Conservation (phyloP, 306 rosid genomes). For the Myrica gale region DNA sequence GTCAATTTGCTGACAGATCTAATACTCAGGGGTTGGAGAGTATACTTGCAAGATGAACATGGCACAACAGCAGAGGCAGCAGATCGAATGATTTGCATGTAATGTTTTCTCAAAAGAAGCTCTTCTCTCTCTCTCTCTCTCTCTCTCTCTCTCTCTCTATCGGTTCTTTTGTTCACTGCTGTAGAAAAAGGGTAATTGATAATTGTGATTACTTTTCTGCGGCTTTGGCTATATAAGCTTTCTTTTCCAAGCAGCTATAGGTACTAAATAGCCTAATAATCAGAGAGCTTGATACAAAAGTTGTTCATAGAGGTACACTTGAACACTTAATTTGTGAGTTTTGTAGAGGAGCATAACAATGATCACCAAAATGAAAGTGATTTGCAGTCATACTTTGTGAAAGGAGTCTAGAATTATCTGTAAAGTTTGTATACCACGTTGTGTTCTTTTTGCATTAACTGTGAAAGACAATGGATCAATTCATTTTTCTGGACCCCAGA, state of each 20-base stretch:
- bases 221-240: not conserved
- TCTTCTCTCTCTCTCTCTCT: not conserved
- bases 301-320: not conserved
- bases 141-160: not conserved
- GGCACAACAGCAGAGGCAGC: constrained; percentile 75
- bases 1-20: constrained; percentile 1
- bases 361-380: not conserved
- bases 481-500: not conserved
- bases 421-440: not conserved
- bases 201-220: not conserved
- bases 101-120: constrained; percentile 23
- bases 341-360: not conserved
- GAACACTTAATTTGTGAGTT: not conserved
- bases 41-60: constrained; percentile 82
- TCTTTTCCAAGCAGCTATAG: not conserved
- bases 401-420: not conserved
- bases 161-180: not conserved
- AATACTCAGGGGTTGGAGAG: constrained; percentile 88
- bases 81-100: constrained; percentile 68
- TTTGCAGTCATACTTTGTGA: not conserved
- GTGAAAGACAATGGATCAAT: not conserved
- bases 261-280: not conserved
- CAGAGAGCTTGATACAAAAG: not conserved
- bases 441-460: not conserved
- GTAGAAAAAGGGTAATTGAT: not conserved